A percentile compares a stretch with the other conserved stretches of the same genome.
Conservation (phyloP, 192 early-diverging fungal genomes). For the Backusella sp. region DNA sequence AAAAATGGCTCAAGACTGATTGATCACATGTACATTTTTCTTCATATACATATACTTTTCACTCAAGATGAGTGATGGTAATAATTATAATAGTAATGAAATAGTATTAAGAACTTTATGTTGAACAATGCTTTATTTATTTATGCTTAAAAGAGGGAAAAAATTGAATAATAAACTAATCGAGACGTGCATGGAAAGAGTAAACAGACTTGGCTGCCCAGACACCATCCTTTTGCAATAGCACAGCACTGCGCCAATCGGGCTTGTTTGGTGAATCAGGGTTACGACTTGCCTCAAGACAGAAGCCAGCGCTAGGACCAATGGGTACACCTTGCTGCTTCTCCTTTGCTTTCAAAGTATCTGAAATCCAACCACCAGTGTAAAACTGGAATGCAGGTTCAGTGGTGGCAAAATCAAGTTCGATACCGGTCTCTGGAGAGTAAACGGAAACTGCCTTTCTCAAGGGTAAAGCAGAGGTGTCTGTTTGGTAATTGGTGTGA, state of each 20-base stretch:
- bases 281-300: slow-evolving; percentile 61
- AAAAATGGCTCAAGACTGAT: not conserved
- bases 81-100: not conserved
- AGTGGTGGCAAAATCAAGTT: slow-evolving; percentile 61
- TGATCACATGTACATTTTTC: not conserved
- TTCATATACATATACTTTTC: too few species aligned
- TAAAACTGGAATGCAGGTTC: slow-evolving; percentile 83
- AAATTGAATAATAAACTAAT: not conserved
- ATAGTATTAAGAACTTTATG: not conserved
- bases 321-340: slow-evolving; percentile 37
- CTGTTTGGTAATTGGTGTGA: slow-evolving; percentile 35
- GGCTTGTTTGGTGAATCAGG: slow-evolving; percentile 64
- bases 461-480: slow-evolving; percentile 19
- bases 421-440: slow-evolving; percentile 57
- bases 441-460: slow-evolving; percentile 48
- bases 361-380: slow-evolving; percentile 72
- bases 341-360: slow-evolving; percentile 42
- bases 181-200: slow-evolving; percentile 35
- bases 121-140: not conserved
- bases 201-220: slow-evolving; percentile 52
- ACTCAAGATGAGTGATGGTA: too few species aligned
- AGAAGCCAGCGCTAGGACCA: slow-evolving; percentile 63
- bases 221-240: slow-evolving; percentile 45
- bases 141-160: not conserved
- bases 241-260: slow-evolving; percentile 49